phyloP scores from a whole-genome alignment of 345 rosid genomes.

The Eutrema yunnanense region DNA sequence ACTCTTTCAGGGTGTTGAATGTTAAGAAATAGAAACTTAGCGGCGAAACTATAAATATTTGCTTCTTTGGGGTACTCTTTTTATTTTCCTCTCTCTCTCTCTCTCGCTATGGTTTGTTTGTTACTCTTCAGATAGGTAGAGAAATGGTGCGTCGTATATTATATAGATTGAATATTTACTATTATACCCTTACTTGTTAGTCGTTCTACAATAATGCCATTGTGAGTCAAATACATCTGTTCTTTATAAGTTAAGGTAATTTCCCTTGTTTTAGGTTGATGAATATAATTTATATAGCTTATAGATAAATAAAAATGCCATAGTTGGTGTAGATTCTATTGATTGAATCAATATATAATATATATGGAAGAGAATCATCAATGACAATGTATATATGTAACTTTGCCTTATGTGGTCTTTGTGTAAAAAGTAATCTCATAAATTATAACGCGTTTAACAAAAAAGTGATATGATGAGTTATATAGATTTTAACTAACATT shows the following conservation, averaged over 20 bases:
- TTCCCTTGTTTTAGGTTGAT: not conserved
- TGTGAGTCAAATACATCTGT: not conserved
- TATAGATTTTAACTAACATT: not conserved
- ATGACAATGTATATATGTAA: not conserved
- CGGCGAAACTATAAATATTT: constrained; percentile 5
- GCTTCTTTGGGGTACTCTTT: constrained; percentile 9
- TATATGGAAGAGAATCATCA: constrained; percentile 1
- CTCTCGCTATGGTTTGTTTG: not conserved
- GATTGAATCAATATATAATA: not conserved
- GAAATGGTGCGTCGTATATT: not conserved
- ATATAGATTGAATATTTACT: not conserved
- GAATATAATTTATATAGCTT: not conserved
- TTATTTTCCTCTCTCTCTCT: not conserved
- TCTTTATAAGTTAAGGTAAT: not conserved
- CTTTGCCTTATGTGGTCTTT: not conserved
- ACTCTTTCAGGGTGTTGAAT: constrained; percentile 1
- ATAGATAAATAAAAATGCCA: not conserved
- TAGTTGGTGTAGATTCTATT: not conserved
- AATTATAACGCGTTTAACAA: not conserved
- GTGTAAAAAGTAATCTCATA: not conserved
- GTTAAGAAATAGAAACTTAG: not conserved
- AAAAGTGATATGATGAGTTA: not conserved
- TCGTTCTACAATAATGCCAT: constrained; percentile 9
- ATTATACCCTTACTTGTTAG: constrained; percentile 2
- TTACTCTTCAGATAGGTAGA: not conserved